phyloP scores from a whole-genome alignment of 441 rosid genomes.

The Dalechampia spathulata region DNA sequence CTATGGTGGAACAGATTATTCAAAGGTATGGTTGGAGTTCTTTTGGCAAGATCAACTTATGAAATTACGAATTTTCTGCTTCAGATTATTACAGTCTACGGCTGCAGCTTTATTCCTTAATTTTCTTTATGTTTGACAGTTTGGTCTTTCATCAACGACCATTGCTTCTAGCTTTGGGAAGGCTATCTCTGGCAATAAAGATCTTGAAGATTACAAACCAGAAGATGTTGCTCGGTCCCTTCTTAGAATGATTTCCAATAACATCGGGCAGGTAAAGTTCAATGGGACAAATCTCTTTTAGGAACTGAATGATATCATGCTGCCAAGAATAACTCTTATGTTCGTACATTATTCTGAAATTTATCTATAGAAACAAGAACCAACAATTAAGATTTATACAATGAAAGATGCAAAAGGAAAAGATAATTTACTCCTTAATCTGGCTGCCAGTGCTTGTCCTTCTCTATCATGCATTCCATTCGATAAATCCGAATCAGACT shows the following conservation, averaged over 20 bases:
- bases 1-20: conserved; percentile 93
- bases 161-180: conserved; percentile 99
- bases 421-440: not conserved
- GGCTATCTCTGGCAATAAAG: conserved; percentile 86
- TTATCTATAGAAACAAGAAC: not conserved
- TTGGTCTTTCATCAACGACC: conserved; percentile 95
- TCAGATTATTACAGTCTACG: not conserved
- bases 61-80: not conserved
- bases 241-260: conserved; percentile 96
- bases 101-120: not conserved
- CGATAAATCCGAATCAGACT: not conserved
- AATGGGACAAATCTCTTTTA: not conserved
- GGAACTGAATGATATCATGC: not conserved
- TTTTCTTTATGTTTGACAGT: conserved; percentile 54
- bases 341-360: no score
- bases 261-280: conserved; percentile 80
- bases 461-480: not conserved
- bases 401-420: no score
- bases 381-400: not conserved
- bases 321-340: not conserved
- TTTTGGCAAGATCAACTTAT: not conserved
- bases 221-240: conserved; percentile 97
- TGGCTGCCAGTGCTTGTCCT: not conserved
- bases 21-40: conserved; percentile 52
- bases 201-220: conserved; percentile 84